Conservation (phyloP, 768 basidiomycete species). For the Leccinum boreale region DNA sequence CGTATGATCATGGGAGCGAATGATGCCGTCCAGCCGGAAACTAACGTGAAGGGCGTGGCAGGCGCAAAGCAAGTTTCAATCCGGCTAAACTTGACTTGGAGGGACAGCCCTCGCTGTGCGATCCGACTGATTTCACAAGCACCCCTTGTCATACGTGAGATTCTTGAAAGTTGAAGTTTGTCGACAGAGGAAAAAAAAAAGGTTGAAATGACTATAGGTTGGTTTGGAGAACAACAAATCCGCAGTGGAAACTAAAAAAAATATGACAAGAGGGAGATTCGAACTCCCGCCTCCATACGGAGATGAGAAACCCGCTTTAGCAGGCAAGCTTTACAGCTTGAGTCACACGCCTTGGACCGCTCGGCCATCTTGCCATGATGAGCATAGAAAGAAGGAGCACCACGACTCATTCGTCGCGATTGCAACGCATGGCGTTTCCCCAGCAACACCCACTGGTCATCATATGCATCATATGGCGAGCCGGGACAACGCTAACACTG, state of each 20-base stretch:
- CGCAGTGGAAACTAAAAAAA: not conserved
- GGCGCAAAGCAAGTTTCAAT: not conserved
- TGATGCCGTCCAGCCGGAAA: slow-evolving; percentile 34
- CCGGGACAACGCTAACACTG: not conserved
- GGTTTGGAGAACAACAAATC: not conserved
- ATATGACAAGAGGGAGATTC: slow-evolving; percentile 35
- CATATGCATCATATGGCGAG: too few species aligned
- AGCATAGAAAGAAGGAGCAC: not conserved
- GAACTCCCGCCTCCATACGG: slow-evolving; percentile 33
- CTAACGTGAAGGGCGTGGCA: slow-evolving; percentile 15
- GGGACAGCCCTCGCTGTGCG: not conserved
- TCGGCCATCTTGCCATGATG: slow-evolving; percentile 52
- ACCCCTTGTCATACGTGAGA: not conserved
- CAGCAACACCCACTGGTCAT: too few species aligned
- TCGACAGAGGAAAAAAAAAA: not conserved
- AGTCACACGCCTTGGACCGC: slow-evolving; percentile 64
- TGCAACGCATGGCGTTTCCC: not conserved
- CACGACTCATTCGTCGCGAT: not conserved
- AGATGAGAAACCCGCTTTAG: slow-evolving; percentile 29
- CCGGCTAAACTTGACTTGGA: not conserved
- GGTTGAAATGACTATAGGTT: not conserved
- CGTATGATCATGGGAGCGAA: slow-evolving; percentile 38
- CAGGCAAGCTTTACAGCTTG: slow-evolving; percentile 39
- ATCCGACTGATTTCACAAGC: not conserved
- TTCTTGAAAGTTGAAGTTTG: not conserved